Base-by-base conservation (phyloP, 495 filamentous ascomycete species). In the Neurospora cerealis region DNA sequence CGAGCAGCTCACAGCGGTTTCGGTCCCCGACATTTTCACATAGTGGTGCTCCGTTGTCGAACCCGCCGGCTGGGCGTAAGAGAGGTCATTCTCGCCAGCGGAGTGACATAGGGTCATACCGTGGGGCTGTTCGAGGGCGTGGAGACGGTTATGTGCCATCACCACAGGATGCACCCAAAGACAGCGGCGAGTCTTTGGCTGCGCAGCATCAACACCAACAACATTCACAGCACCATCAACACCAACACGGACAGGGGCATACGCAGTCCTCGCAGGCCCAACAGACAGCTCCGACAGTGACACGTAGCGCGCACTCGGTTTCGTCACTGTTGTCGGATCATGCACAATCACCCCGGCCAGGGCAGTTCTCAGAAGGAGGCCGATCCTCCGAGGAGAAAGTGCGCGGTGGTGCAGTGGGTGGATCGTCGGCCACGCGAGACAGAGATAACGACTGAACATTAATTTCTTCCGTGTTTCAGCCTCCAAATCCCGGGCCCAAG, bases 51-150 rank as follows among this genome's bases (percentile, higher is more conserved):
- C 81, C 54, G 24, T 62, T 85, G 40, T 84, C 87, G 9, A 86
- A 87, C 44, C 87, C 85, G 10, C 86, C 90, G 37, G 86, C 88
- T 24, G 87, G 88, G 74, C 85, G 88, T 70, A 85, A 89, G 72
- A 84, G 90, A 69, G 88, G 89, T 38, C 91, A 93, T 77, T 90
- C 90, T 36, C 87, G 92, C 75, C 88, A 92, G 73, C 87, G 90
- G 77, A 93, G 91, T 77, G 92, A 93, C 75, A 82, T 89, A 69
- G 89, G 87, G 46, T 81, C 84, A 40, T 86, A 86, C 75, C 81
- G 84, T 37, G 77, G 81, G 36, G 75, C 80, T 71, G 83, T 74
- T 69, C 83, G 82, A 69, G 82, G 75, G 10, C 80, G 78, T 73
- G 82, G 74, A 37, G 85, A 82, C 39, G 75, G 75, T 69, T 82